A percentile compares a stretch with the other conserved stretches of the same genome.
Conservation (phyloP, 108 stramenopile species). For the Mayamaea pseudoterrestris region DNA sequence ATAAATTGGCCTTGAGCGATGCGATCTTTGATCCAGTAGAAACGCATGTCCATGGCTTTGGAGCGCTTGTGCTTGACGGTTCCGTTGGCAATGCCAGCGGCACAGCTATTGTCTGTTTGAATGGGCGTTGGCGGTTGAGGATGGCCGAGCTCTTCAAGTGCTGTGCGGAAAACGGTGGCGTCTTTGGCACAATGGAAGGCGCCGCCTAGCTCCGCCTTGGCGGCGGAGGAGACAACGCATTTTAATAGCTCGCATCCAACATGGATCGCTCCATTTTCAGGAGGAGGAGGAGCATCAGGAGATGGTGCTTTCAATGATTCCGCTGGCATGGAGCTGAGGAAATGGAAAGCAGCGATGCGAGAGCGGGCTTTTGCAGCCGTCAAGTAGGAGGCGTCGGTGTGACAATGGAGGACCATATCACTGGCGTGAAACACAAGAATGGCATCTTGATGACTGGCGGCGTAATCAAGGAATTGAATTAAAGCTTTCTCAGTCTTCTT, state of each 20-base stretch:
- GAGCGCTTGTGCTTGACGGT: slow-evolving; percentile 30
- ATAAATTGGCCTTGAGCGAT: slow-evolving; percentile 14
- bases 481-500: slow-evolving; percentile 7
- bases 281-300: slow-evolving; percentile 2
- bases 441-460: slow-evolving; percentile 31
- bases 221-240: slow-evolving; percentile 17
- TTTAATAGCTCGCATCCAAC: not conserved
- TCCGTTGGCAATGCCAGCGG: slow-evolving; percentile 26
- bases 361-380: slow-evolving; percentile 17
- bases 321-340: not conserved
- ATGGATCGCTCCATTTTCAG: slow-evolving; percentile 6
- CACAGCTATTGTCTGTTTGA: slow-evolving; percentile 29
- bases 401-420: slow-evolving; percentile 15
- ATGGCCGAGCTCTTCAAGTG: slow-evolving; percentile 25
- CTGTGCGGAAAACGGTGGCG: slow-evolving; percentile 5
- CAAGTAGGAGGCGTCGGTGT: slow-evolving; percentile 27
- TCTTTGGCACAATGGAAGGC: slow-evolving; percentile 21
- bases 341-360: slow-evolving; percentile 19
- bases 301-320: no score
- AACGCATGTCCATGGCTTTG: slow-evolving; percentile 10
- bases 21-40: slow-evolving; percentile 15
- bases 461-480: slow-evolving; percentile 30
- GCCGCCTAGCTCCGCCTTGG: slow-evolving; percentile 12
- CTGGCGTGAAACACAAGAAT: slow-evolving; percentile 18
- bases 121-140: slow-evolving; percentile 32